Conservation (phyloP, 805 yeast genomes). For the Priceomyces haplophilus region DNA sequence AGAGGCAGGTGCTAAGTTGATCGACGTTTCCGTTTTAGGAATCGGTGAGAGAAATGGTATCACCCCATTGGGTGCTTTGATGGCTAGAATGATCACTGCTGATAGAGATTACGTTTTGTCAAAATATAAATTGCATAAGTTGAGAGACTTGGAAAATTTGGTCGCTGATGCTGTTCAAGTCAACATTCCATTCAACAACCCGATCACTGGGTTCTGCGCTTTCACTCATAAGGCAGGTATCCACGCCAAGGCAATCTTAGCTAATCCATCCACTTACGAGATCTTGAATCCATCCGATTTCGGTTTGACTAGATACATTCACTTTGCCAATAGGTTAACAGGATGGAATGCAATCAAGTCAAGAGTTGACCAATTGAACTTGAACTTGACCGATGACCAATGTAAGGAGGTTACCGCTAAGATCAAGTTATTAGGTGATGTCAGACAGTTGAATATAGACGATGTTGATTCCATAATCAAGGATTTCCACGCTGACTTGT, state of each 20-base stretch:
- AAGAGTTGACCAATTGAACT: conserved; percentile 58
- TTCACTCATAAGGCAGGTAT: conserved; percentile 65
- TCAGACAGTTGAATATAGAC: conserved; percentile 56
- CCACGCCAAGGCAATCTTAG: conserved; percentile 60
- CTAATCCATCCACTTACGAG: conserved; percentile 63
- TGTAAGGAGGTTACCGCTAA: conserved; percentile 53
- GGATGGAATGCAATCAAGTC: conserved; percentile 65
- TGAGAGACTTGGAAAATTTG: conserved; percentile 56
- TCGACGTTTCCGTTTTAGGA: conserved; percentile 58
- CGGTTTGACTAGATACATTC: conserved; percentile 60
- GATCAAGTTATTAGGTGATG: conserved; percentile 57
- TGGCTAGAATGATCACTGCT: conserved; percentile 64
- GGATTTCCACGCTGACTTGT: conserved; percentile 47
- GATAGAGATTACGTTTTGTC: conserved; percentile 57
- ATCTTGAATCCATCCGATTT: conserved; percentile 56
- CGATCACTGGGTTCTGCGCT: conserved; percentile 63
- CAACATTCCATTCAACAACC: conserved; percentile 59
- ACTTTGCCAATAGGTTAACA: conserved; percentile 58
- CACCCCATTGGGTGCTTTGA: conserved; percentile 58
- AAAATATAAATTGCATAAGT: conserved; percentile 53
- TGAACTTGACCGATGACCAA: conserved; percentile 55
- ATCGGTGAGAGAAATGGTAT: conserved; percentile 65
- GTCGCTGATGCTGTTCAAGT: conserved; percentile 60
- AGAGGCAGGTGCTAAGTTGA: conserved; percentile 60
- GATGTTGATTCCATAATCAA: conserved; percentile 60